Base-by-base conservation (phyloP, 192 early-diverging fungal species). In the Paraglomus occultum region DNA sequence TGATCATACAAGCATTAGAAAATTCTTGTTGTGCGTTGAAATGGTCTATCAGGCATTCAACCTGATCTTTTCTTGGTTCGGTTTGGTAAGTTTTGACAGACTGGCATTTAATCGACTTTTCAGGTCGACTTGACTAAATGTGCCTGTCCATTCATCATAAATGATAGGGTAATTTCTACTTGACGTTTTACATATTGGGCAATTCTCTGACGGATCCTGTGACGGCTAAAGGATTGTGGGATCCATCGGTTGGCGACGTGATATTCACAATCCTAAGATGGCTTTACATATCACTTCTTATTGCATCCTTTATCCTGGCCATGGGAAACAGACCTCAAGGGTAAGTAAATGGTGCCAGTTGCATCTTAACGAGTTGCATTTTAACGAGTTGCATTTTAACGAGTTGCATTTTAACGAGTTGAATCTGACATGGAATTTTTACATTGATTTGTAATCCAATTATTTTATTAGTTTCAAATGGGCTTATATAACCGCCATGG, bases 261-360 rank as follows among this genome's bases (percentile, higher is more conserved):
- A 80, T 97, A 0, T 88, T 94, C 75, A 84, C 86, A 62, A 78
- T 92, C 17, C 80, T 94, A 55, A 88, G 89, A 18, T 79, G 84
- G 62, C 78, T 90, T 61, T 95, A 94, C 70, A 75, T 91, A 20
- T 75, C 89, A 63, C 79, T 89, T 43, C 72, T 96, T 49, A 80
- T 89, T 40, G 83, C 83, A 49, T 82, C 86, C 61, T 93, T 98
- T 79, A 87, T 98, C 39, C 84, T 90, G 22, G 92, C 94, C 59
- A 79, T 98, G 70, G 96, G 96, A 51, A 98, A 98, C 74, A 85
- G 94, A 14, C 96, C 96, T 17, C 92, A 96, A 73, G 95, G 94
- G 45, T 76, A 67, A 60, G 74, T 2, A 15, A 38, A 45, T 46
- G 39, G 49, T 44, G 20, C 43, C 43, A 31, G 31, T 31, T 31